Base-by-base conservation (phyloP, 2,329 filamentous ascomycete species). In the Cytospora piceae region DNA sequence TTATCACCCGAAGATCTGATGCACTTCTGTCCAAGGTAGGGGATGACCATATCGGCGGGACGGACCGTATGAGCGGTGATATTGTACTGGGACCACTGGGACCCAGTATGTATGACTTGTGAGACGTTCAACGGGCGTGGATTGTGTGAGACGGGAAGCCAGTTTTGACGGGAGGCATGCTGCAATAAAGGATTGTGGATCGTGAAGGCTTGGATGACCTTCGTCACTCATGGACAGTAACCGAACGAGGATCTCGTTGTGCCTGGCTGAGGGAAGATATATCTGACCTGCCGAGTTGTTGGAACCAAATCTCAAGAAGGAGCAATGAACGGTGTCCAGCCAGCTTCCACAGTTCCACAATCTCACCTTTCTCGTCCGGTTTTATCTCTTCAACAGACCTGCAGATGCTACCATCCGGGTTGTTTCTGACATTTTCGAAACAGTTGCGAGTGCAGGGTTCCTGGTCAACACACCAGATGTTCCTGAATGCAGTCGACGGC, bases 21-120 rank as follows among this genome's bases (percentile, higher is more conserved):
- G 72, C 71, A 73, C 73, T 73, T 69, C 69, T 66, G 69, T 66
- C 68, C 72, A 66, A 67, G 71, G 71, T 72, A 70, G 70, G 62
- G 74, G 73, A 75, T 74, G 73, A 75, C 72, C 75, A 78, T 70
- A 70, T 75, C 78, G 78, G 78, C 75, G 72, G 74, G 70, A 73
- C 78, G 78, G 78, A 77, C 78, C 78, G 78, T 73, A 68, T 71
- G 74, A 74, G 77, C 77, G 76, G 73, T 71, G 63, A 69, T 69
- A 64, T 55, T 42, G 31, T 22, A n/a, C 11, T 39, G 61, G n/a
- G 37, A 69, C 66, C 27, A n/a, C 11, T 49, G 61, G 17, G 34
- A 69, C 67, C 56, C 34, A 68, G 63, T 58, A 62, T 49, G 64
- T 64, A 61, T 64, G 69, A 66, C 29, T 29, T 42, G 29, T 7